Evolutionary conservation across 208 protist genomes (phyloP), one percentile per base, ranked within the genome.

Genomic region (Sergeia podlipaevii): DNA sequence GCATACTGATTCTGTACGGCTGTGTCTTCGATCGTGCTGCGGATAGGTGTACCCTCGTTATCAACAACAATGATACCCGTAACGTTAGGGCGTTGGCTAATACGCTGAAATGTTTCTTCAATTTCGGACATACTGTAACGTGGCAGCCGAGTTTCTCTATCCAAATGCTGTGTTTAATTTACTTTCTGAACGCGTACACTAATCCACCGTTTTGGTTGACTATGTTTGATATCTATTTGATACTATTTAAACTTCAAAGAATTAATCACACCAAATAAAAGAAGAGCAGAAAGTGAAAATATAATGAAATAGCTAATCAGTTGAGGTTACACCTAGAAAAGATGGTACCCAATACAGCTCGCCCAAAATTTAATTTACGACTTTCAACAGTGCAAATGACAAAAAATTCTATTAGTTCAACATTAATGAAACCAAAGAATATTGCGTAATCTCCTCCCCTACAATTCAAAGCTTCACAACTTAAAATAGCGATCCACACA

Each of bases 51-150:
- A 17, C 94, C 94, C 28, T 97, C 91, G 47, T 75, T 87, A 61
- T 98, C 96, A 7, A 96, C 89, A 7, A 98, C 93, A 51, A 98
- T 85, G 53, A 98, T 94, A 27, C 96, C 96, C 18, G 84, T 78
- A 13, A 98, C 96, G 52, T 97, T 97, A 3, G 95, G 94, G 38
- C 96, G 81, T 60, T 92, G 83, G 56, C 87, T 96, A 64, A 98
- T 97, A 38, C 96, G 75, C 62, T 95, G 89, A 61, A 98, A 92
- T 4, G 94, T 98, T 71, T 98, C 96, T 65, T 98, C 85, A 29
- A 96, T 93, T 47, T 93, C 85, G 36, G 89, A 88, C 85, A 95
- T 95, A 17, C 42, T 10, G 34, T 0, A 0, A 20, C 33, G 24
- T 4, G 34, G 34, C 36, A 39, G 42, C 17, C 28, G 17, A 13